Evolutionary conservation across 2,329 filamentous ascomycete species (phyloP), one percentile per base, ranked within the genome.

Genomic region (Fusarium sp.): DNA sequence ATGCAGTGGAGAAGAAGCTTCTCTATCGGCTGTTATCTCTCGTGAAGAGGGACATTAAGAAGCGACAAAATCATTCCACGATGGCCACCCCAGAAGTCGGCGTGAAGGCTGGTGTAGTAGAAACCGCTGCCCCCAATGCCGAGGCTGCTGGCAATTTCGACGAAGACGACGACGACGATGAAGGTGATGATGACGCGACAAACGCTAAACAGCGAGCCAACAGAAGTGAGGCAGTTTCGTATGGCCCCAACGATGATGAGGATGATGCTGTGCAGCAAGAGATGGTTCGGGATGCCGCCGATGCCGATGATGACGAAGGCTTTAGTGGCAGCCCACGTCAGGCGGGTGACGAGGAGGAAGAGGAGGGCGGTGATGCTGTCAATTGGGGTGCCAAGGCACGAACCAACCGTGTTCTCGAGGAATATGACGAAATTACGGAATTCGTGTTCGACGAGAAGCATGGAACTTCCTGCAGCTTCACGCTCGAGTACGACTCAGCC

Each of bases 231-330:
- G 92, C 91, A 30, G 90, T 95, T 4, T 96, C 94, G 16, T 98
- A 98, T 73, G 95, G 94, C 41, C 93, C 91, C 34, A 97, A 97
- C 48, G 96, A 98, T 77, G 94, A 97, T 8, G 95, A 95, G 6
- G 96, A 98, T 76, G 88, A 93, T 71, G 90, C 87, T 38, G 89
- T 97, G 58, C 90, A 91, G 74, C 83, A 84, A 55, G 85, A 87
- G 61, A 86, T 91, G 75, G 86, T 88, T 59, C 84, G 83, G 32
- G 89, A 90, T 54, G 87, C 85, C 10, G 85, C 84, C 4, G 88
- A 89, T 22, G 86, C 86, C 4, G 86, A 88, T 10, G 85, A 89
- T 38, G 89, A 91, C 20, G 79, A 80, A 34, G 71, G 85, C 85
- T 83, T 88, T 55, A 84, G 83, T 24, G 84, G 84, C 56, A 87